Conservation (phyloP, 495 filamentous ascomycete species). For the Xylaria sp. region DNA sequence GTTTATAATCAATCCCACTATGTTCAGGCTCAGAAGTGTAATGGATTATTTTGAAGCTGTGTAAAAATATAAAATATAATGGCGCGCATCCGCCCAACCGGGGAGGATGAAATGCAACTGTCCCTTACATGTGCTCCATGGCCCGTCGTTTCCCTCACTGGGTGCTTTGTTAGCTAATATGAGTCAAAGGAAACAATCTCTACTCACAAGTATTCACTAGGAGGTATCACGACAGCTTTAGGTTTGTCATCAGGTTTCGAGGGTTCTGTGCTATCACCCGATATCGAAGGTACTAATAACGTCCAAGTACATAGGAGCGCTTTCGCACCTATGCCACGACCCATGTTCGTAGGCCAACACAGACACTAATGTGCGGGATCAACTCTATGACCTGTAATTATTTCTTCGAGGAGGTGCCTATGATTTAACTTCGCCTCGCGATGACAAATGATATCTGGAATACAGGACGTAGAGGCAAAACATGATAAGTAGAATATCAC, state of each 20-base stretch:
- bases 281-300: background rate
- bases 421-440: background rate
- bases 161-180: slow-evolving; percentile 19
- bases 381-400: background rate
- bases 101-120: slow-evolving; percentile 27
- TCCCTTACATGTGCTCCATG: slow-evolving; percentile 40
- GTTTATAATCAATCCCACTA: background rate
- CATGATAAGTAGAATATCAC: background rate
- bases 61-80: background rate
- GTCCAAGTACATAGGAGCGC: background rate
- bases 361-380: background rate
- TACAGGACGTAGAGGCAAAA: background rate
- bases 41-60: background rate
- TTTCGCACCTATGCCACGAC: background rate
- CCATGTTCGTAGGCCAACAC: background rate
- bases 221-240: slow-evolving; percentile 29
- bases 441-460: background rate
- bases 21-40: background rate
- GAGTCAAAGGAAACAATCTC: background rate
- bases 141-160: slow-evolving; percentile 53
- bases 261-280: background rate
- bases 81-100: background rate
- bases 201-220: slow-evolving; percentile 40
- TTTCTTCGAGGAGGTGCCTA: background rate
- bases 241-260: background rate